Base-by-base conservation (phyloP, 2,329 filamentous ascomycete genomes). In the Alternaria sp. region DNA sequence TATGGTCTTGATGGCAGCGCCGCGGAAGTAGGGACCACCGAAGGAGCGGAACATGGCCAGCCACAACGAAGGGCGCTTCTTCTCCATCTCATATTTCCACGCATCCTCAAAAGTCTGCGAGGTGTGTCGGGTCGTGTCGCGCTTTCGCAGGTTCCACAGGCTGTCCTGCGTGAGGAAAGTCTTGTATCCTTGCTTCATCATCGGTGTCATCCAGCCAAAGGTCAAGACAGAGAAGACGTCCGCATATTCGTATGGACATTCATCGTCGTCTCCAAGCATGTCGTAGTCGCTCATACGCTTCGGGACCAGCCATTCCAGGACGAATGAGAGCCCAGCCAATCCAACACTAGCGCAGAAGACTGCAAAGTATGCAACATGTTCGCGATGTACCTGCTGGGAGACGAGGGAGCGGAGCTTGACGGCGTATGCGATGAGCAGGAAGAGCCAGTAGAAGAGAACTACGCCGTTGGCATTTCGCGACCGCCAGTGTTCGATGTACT, bases 191-290 rank as follows among this genome's bases (percentile, higher is more conserved):
- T 91, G 91, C 76, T 90, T 93, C 96, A 99, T 99, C 87, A 99
- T 83, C 0, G 96, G 94, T 0, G 96, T 98, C 95, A 99, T 97
- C 96, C 96, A 99, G 58, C 91, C 90, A 80, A 99, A 99, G 0
- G 95, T 97, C 49, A 99, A 86, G 54, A 92, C 89, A 5, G 95
- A 97, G 82, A 99, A 99, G 56, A 98, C 86, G 64, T 95, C 93
- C 12, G 96, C 94, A 78, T 97, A 97, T 81, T 98, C 94, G 66
- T 92, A 89, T 0, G 91, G 91, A 59, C 89, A 91, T 79, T 92
- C 90, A 69, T 91, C 87, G 44, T 89, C 88, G 63, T 90, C 88
- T 7, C 88, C 89, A 52, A 91, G 79, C 6, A 88, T 88, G 77
- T 91, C 87, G 75, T 92, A 92, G 49, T 85, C 87, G 70, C 88